Evolutionary conservation across 257 asterid species (phyloP).

Genomic region (Solanum pennellii): DNA sequence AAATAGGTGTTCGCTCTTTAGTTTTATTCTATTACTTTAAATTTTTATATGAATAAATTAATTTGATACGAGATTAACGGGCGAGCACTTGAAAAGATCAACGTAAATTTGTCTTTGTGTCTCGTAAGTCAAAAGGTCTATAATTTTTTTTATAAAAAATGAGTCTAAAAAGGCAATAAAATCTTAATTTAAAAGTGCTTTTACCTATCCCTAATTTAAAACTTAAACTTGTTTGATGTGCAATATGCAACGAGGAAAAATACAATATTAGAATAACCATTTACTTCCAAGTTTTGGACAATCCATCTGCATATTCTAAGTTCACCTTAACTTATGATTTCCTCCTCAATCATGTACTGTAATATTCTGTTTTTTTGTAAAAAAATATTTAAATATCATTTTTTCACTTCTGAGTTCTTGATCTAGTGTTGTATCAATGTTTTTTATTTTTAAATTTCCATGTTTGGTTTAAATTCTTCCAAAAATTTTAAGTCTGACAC

Average conservation of each 20-base stretch:
- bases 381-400: not conserved
- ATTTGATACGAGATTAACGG: too few relatives aligned
- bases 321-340: not conserved
- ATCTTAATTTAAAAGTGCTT: too few relatives aligned
- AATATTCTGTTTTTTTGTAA: not conserved
- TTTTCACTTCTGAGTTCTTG: not conserved
- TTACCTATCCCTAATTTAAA: too few relatives aligned
- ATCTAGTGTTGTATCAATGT: not conserved
- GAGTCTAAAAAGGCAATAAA: too few relatives aligned
- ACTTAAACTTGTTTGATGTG: not conserved
- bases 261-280: not conserved
- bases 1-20: too few relatives aligned
- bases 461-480: not conserved
- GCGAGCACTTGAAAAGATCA: too few relatives aligned
- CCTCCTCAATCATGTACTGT: not conserved
- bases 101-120: too few relatives aligned
- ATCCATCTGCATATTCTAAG: not conserved
- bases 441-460: not conserved
- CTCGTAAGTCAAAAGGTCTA: too few relatives aligned
- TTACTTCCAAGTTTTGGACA: not conserved
- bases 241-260: not conserved
- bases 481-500: not conserved
- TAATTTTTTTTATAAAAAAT: too few relatives aligned
- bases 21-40: too few relatives aligned
- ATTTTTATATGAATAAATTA: too few relatives aligned